phyloP scores from a whole-genome alignment of 768 basidiomycete genomes.

The Stropharia rugosoannulata region DNA sequence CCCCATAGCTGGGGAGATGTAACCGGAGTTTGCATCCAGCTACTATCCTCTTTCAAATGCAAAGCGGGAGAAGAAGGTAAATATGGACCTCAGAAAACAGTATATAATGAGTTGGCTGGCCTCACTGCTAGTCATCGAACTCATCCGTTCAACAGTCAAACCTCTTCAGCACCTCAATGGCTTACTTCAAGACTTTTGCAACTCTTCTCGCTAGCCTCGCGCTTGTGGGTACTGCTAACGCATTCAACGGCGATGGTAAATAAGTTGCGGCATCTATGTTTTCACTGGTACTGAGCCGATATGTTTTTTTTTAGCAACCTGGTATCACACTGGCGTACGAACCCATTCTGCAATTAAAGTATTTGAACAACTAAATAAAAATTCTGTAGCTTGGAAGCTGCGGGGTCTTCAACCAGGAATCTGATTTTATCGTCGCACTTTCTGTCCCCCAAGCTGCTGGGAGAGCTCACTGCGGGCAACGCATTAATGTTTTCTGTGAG shows the following conservation, averaged over 20 bases:
- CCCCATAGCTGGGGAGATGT: no score
- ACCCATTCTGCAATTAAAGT: neutral
- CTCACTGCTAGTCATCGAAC: no score
- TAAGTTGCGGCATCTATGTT: neutral
- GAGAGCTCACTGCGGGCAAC: neutral
- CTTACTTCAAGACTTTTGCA: neutral
- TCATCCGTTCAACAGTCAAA: no score
- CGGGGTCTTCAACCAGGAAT: neutral
- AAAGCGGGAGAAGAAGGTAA: no score
- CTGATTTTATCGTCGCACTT: neutral
- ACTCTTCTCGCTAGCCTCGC: neutral
- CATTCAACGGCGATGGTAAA: neutral
- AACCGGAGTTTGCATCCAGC: no score
- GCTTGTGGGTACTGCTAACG: neutral
- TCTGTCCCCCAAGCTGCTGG: neutral
- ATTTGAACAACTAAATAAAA: neutral
- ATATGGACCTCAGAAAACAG: no score
- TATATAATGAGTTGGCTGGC: no score
- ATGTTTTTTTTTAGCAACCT: neutral
- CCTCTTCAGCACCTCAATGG: no score
- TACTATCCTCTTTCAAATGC: no score
- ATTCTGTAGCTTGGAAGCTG: neutral
- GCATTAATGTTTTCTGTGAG: neutral
- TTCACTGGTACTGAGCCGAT: neutral
- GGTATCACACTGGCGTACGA: neutral